phyloP scores from a whole-genome alignment of 2,329 filamentous ascomycete species.

The Diaporthe aspalathi region DNA sequence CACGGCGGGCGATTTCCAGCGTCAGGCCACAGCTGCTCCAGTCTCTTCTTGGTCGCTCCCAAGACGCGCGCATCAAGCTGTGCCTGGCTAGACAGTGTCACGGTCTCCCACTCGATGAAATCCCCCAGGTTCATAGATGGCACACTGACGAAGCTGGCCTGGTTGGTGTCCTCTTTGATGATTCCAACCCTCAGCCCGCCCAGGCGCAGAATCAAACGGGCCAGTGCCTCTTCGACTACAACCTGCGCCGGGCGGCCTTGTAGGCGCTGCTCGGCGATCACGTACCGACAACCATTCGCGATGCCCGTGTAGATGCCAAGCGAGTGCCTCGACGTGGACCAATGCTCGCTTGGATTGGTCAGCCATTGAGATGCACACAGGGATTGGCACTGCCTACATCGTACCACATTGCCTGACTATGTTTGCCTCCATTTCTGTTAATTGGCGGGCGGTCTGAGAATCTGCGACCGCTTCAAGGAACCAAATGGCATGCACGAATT shows the following conservation, averaged over 20 bases:
- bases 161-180: conserved; percentile 54
- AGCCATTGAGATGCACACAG: background rate
- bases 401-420: conserved; percentile 41
- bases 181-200: conserved; percentile 63
- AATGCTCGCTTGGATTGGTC: conserved; percentile 53
- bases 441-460: background rate
- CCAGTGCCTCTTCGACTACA: conserved; percentile 53
- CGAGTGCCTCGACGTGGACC: conserved; percentile 58
- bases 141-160: conserved; percentile 58
- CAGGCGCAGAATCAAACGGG: conserved; percentile 55
- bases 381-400: conserved; percentile 3
- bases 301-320: conserved; percentile 62
- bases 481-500: background rate
- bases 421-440: background rate
- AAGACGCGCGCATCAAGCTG: conserved; percentile 47
- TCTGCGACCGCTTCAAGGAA: background rate
- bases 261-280: conserved; percentile 38
- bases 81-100: conserved; percentile 34
- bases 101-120: conserved; percentile 53
- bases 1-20: conserved; percentile 57
- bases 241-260: conserved; percentile 37
- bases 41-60: conserved; percentile 51
- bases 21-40: conserved; percentile 56
- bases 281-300: conserved; percentile 58
- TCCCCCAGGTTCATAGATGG: conserved; percentile 55